Percentiles rank a stretch among this genome's conserved stretches.
phyloP scores from a whole-genome alignment of 768 basidiomycete genomes.

The Pleurotus tuber-regium region DNA sequence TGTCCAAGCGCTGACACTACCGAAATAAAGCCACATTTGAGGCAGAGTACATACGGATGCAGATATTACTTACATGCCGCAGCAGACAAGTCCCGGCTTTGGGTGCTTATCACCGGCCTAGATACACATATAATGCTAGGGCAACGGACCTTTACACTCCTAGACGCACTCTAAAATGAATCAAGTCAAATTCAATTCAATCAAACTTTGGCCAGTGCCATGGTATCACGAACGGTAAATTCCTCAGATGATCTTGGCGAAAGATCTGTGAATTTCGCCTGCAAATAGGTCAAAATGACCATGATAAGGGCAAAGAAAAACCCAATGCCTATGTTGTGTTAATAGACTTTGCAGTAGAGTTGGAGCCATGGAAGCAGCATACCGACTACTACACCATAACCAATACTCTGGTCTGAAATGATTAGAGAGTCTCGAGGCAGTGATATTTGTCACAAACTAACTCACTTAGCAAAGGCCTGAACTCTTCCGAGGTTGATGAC shows the following conservation, averaged over 20 bases:
- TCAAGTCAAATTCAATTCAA: neutral
- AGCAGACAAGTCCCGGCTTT: conserved; percentile 47
- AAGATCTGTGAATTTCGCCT: conserved; percentile 43
- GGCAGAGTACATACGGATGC: neutral
- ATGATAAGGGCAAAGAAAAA: conserved; percentile 50
- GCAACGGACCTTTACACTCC: conserved; percentile 41
- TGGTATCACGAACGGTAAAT: conserved; percentile 35
- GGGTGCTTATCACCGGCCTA: neutral
- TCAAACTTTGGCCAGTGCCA: neutral
- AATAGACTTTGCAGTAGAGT: neutral
- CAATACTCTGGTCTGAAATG: conserved; percentile 40
- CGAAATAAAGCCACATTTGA: neutral
- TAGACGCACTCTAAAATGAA: conserved; percentile 39
- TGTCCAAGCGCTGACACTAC: conserved; percentile 52
- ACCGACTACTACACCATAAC: conserved; percentile 50
- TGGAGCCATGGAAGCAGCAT: conserved; percentile 9
- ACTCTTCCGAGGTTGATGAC: conserved; percentile 30
- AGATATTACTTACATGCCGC: conserved; percentile 37
- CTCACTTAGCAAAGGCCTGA: conserved; percentile 38
- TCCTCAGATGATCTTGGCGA: conserved; percentile 48
- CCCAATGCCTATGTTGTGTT: conserved; percentile 35
- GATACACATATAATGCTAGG: neutral
- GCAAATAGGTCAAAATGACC: conserved; percentile 42
- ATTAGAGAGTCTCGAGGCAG: neutral
- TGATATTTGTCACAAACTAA: neutral